phyloP scores from a whole-genome alignment of 495 filamentous ascomycete species.

The Geoglossum glabrum region DNA sequence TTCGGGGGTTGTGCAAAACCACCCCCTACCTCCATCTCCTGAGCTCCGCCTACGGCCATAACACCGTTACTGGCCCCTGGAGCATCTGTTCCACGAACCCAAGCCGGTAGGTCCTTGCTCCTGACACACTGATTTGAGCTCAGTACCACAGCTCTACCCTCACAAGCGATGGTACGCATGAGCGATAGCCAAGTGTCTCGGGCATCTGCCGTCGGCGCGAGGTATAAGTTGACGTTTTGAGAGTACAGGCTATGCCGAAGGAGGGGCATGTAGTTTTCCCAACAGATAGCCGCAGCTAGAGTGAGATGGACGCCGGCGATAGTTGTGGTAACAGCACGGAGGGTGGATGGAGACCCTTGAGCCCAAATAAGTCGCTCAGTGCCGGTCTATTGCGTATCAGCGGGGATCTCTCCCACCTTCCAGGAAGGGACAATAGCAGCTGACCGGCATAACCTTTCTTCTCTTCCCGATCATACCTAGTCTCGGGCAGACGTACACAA shows the following conservation, averaged over 20 bases:
- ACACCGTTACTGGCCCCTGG: not conserved
- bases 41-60: not conserved
- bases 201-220: constrained; percentile 78
- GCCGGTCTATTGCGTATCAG: constrained; percentile 35
- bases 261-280: constrained; percentile 95
- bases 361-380: constrained; percentile 77
- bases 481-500: constrained; percentile 61
- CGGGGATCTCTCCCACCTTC: not conserved
- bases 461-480: constrained; percentile 64
- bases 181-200: constrained; percentile 68
- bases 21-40: not conserved
- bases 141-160: constrained; percentile 74
- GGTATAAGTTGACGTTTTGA: constrained; percentile 84
- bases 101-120: constrained; percentile 32
- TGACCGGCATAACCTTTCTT: constrained; percentile 78
- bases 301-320: constrained; percentile 60
- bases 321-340: constrained; percentile 62
- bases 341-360: constrained; percentile 60
- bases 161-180: constrained; percentile 60
- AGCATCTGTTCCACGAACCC: constrained; percentile 23
- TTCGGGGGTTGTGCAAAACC: not conserved
- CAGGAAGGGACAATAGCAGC: constrained; percentile 8
- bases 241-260: constrained; percentile 61
- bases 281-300: constrained; percentile 77
- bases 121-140: constrained; percentile 67